Evolutionary conservation across 768 basidiomycete genomes (phyloP).

Genomic region (Crepidotus variabilis): DNA sequence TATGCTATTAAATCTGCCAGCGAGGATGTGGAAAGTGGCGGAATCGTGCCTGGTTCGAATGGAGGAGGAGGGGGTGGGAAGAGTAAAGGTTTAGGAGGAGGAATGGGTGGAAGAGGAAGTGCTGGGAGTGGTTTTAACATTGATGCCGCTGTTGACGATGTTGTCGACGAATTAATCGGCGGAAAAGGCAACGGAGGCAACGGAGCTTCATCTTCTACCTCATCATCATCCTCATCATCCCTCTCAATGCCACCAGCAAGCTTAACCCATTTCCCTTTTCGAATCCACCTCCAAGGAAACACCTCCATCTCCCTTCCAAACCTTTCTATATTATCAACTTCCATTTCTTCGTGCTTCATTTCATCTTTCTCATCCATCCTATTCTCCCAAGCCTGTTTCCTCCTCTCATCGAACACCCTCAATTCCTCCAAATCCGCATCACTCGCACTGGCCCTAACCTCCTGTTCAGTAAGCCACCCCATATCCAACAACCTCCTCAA

Average conservation of each 20-base stretch:
- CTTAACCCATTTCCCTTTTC: background rate
- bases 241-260: background rate
- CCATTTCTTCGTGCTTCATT: background rate
- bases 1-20: no score
- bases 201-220: no score
- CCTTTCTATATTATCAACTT: slow-evolving; percentile 1
- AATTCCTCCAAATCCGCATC: slow-evolving; percentile 33
- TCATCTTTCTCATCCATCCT: background rate
- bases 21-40: no score
- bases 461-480: slow-evolving; percentile 33
- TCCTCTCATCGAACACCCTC: slow-evolving; percentile 18
- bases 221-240: background rate
- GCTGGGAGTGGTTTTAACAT: no score
- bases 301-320: background rate
- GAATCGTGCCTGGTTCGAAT: no score
- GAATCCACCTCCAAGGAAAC: slow-evolving; percentile 5
- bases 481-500: slow-evolving; percentile 34
- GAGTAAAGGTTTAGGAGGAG: no score
- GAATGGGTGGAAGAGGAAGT: no score
- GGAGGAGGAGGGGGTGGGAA: no score
- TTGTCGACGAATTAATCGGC: no score
- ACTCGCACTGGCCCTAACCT: slow-evolving; percentile 25
- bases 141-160: no score
- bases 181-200: no score
- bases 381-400: background rate